Evolutionary conservation across 345 rosid species (phyloP).

Genomic region (Salix arbutifolia): DNA sequence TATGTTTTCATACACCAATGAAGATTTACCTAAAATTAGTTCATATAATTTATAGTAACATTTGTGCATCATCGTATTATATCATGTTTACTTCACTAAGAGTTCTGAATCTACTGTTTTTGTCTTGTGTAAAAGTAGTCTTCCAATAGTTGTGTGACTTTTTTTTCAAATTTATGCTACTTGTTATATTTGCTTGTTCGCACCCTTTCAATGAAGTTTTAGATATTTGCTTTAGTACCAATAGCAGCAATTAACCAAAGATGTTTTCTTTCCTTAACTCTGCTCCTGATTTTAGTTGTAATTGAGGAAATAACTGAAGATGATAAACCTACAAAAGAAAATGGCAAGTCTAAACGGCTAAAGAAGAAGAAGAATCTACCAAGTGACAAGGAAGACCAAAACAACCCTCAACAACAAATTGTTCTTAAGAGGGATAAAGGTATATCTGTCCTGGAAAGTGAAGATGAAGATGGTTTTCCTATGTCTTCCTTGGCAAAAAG

Average conservation of each 20-base stretch:
- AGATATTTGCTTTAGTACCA: not conserved
- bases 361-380: slow-evolving; percentile 40
- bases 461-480: slow-evolving; percentile 97
- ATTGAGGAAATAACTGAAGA: slow-evolving; percentile 93
- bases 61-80: not conserved
- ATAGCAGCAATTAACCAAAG: not conserved
- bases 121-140: not conserved
- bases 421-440: slow-evolving; percentile 28
- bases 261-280: not conserved
- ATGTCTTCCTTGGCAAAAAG: slow-evolving; percentile 36
- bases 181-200: not conserved
- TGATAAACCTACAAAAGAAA: slow-evolving; percentile 43
- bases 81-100: not conserved
- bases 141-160: not conserved
- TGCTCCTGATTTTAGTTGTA: slow-evolving; percentile 40
- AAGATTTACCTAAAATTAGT: not conserved
- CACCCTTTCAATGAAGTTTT: not conserved
- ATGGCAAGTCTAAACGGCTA: slow-evolving; percentile 31
- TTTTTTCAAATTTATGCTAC: not conserved
- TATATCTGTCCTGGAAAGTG: slow-evolving; percentile 57
- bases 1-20: not conserved
- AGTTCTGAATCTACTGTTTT: not conserved
- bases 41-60: not conserved
- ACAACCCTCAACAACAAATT: slow-evolving; percentile 33
- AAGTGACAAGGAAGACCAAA: slow-evolving; percentile 31